These are phyloP conservation scores for Gaeumannomyces sp. DNA, from an alignment of 2,329 filamentous ascomycete genomes.

Conservation along the genomic window DNA sequence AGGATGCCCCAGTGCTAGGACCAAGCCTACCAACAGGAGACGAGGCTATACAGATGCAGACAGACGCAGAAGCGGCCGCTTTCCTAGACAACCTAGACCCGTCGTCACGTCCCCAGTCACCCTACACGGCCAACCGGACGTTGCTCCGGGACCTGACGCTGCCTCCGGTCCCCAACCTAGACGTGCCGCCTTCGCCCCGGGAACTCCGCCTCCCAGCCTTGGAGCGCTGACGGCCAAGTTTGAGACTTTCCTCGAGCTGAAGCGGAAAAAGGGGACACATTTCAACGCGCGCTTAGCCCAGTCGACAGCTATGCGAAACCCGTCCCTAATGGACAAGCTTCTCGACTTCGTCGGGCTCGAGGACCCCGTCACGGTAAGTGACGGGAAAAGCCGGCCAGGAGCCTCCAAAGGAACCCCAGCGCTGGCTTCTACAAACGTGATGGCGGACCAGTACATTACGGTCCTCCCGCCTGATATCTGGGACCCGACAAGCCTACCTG, in stretches of 20 bases:
- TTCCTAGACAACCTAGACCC: neutral
- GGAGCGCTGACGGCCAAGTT: slow-evolving; percentile 56
- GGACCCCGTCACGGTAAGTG: slow-evolving; percentile 22
- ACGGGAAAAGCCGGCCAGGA: slow-evolving; percentile 14
- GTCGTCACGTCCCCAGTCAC: slow-evolving; percentile 41
- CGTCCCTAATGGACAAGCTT: slow-evolving; percentile 64
- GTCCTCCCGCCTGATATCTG: slow-evolving; percentile 51
- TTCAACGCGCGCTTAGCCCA: slow-evolving; percentile 70
- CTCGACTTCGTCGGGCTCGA: slow-evolving; percentile 56
- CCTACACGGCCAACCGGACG: slow-evolving; percentile 60
- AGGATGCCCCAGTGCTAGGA: slow-evolving; percentile 11
- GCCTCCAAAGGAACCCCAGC: slow-evolving; percentile 14
- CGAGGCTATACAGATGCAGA: slow-evolving; percentile 3
- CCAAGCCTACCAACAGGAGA: slow-evolving; percentile 15
- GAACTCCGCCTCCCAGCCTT: slow-evolving; percentile 41
- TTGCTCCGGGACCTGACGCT: slow-evolving; percentile 67
- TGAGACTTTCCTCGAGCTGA: slow-evolving; percentile 68
- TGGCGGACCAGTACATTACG: slow-evolving; percentile 53
- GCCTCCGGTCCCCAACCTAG: slow-evolving; percentile 63
- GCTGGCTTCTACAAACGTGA: slow-evolving; percentile 21
- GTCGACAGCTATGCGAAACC: slow-evolving; percentile 64
- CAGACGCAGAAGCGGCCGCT: slow-evolving; percentile 3
- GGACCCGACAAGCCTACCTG: slow-evolving; percentile 51
- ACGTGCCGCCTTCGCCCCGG: slow-evolving; percentile 70
- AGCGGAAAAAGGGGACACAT: slow-evolving; percentile 63